Evolutionary conservation across 2,329 filamentous ascomycete species (phyloP), one percentile per base, ranked within the genome.

Genomic region (Whalleya microplaca): DNA sequence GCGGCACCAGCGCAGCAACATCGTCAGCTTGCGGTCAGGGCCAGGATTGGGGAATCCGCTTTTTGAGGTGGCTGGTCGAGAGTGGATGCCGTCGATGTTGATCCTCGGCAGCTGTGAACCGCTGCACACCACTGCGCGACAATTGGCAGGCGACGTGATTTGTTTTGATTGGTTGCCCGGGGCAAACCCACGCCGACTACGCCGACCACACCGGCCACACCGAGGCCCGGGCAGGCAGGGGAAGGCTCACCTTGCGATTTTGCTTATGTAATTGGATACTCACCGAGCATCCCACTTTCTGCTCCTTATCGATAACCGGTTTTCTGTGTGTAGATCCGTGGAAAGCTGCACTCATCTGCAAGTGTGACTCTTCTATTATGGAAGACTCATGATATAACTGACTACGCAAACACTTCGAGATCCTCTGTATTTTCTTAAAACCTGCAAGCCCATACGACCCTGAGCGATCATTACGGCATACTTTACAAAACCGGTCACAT

Each of bases 131-230:
- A 9, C 56, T 59, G 59, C 27, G 53, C 45, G 46, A 56, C 51
- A 50, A 57, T 57, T 59, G 46, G 59, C 51, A 53, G 51, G n/a
- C 43, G 19, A 32, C 21, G 45, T 45, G 23, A 50, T 10, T 29
- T 58, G 21, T 48, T 51, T 53, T 50, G 2, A 62, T 62, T 62
- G 60, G 60, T 60, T 62, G 60, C 54, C 51, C 43, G 57, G 60
- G 60, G 45, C 55, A 60, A 55, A 47, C 10, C 9, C 3, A 16
- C 18, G 16, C 14, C 19, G 14, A 16, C 48, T 49, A 54, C 51
- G 56, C 53, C 45, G 42, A 37, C 20, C 20, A n/a, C n/a, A n/a
- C n/a, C n/a, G n/a, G n/a, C n/a, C n/a, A n/a, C n/a, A 21, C 9
- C 18, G 27, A 29, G 27, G 12, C 27, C 27, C 27, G 6, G 27